Conservation (phyloP, 2,329 filamentous ascomycete genomes). For the Gnomoniopsis sp. region DNA sequence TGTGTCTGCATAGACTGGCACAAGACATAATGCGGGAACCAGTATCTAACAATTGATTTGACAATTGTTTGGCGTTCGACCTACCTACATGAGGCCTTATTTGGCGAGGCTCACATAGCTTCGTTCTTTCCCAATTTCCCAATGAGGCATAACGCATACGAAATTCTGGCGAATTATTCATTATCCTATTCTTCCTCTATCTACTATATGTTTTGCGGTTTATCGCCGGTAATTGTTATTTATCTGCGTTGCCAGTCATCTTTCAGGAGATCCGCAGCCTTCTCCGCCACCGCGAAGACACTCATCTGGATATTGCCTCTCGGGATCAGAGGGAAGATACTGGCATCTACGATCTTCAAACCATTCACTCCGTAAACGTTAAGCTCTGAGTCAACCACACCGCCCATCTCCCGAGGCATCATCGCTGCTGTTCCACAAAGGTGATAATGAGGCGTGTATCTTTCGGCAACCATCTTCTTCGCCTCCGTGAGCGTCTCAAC, state of each 20-base stretch:
- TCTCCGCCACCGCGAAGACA: conserved; percentile 14
- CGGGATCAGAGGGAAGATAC: conserved; percentile 10
- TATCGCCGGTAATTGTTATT: background rate
- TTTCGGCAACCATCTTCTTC: background rate
- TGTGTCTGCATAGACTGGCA: too few relatives aligned
- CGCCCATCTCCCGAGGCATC: conserved; percentile 3
- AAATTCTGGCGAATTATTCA: too few relatives aligned
- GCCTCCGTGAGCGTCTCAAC: conserved; percentile 10
- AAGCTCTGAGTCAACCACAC: conserved; percentile 11
- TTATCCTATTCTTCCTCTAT: too few relatives aligned
- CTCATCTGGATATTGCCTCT: conserved; percentile 12
- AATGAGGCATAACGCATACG: too few relatives aligned
- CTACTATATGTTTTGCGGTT: too few relatives aligned
- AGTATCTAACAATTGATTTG: too few relatives aligned
- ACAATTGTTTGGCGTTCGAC: too few relatives aligned
- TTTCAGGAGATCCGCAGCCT: conserved; percentile 10
- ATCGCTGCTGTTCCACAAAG: conserved; percentile 9
- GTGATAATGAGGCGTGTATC: conserved; percentile 6
- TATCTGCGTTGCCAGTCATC: background rate
- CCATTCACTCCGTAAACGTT: conserved; percentile 10
- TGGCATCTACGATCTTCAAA: conserved; percentile 11
- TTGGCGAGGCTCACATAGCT: too few relatives aligned
- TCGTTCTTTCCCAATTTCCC: too few relatives aligned
- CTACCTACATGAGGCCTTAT: too few relatives aligned
- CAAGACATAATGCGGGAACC: too few relatives aligned